These are phyloP conservation scores for Polyporus tsugae DNA, from an alignment of 1,284 basidiomycete genomes.

Conservation along the genomic window DNA sequence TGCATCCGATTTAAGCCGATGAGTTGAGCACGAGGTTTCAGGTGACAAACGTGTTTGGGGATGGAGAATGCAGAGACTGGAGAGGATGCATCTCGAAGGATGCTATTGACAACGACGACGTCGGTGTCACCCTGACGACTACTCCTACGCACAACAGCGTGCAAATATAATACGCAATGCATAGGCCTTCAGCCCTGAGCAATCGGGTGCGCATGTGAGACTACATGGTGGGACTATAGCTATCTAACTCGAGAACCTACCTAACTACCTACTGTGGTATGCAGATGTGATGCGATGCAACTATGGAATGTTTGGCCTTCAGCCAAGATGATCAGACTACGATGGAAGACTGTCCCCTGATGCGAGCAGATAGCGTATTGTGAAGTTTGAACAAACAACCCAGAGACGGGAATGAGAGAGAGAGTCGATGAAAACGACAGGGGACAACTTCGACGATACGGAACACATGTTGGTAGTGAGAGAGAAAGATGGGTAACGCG, in stretches of 20 bases:
- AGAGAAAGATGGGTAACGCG: conserved; percentile 24
- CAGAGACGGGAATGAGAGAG: conserved; percentile 6
- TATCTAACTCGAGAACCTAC: conserved; percentile 32
- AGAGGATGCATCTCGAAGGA: background rate
- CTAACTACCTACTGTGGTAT: conserved; percentile 26
- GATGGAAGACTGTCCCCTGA: conserved; percentile 27
- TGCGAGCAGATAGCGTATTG: conserved; percentile 31
- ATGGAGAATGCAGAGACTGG: background rate
- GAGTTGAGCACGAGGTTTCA: no score
- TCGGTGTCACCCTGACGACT: conserved; percentile 2
- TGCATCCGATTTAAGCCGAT: no score
- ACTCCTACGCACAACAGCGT: conserved; percentile 39
- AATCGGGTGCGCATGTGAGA: conserved; percentile 10
- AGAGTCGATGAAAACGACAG: conserved; percentile 9
- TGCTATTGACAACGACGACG: conserved; percentile 5
- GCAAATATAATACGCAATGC: conserved; percentile 44
- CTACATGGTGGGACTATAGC: conserved; percentile 20
- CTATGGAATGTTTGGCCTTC: conserved; percentile 39
- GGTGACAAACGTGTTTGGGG: background rate
- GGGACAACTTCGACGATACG: conserved; percentile 13
- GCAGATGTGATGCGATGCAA: conserved; percentile 25
- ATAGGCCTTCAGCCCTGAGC: conserved; percentile 41
- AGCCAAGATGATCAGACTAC: conserved; percentile 32
- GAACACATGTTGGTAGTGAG: conserved; percentile 8
- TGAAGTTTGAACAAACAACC: conserved; percentile 25